Percentiles rank a stretch among this genome's conserved stretches.
phyloP scores from a whole-genome alignment of 1,284 basidiomycete genomes.

The Phylloporus gajari region DNA sequence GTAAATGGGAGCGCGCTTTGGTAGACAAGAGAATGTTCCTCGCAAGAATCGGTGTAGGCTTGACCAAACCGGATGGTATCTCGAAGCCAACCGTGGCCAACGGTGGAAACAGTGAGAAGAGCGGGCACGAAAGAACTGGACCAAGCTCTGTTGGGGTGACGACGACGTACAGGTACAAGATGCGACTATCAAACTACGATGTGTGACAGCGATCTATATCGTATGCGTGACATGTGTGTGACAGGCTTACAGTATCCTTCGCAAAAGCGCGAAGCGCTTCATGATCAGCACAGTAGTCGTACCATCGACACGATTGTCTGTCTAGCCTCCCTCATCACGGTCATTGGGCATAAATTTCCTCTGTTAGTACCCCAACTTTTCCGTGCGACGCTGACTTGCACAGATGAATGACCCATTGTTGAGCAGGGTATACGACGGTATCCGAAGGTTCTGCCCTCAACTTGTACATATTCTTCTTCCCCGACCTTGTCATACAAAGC shows the following conservation, averaged over 20 bases:
- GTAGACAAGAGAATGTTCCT: slow-evolving; percentile 48
- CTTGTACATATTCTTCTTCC: slow-evolving; percentile 39
- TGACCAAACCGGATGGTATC: slow-evolving; percentile 47
- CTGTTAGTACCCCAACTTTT: slow-evolving; percentile 11
- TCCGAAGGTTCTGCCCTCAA: slow-evolving; percentile 35
- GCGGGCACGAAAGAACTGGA: too few species aligned
- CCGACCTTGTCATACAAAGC: slow-evolving; percentile 37
- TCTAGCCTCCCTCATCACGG: slow-evolving; percentile 41
- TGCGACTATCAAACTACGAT: too few species aligned
- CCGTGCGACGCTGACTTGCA: slow-evolving; percentile 24
- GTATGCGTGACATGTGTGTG: too few species aligned
- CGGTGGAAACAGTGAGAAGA: too few species aligned
- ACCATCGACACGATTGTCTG: slow-evolving; percentile 44
- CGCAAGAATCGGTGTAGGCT: slow-evolving; percentile 43
- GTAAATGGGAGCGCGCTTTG: slow-evolving; percentile 46
- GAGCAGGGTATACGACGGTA: slow-evolving; percentile 37
- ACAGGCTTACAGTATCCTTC: slow-evolving; percentile 28
- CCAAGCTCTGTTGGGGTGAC: too few species aligned
- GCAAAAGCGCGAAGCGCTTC: slow-evolving; percentile 27
- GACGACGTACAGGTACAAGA: too few species aligned
- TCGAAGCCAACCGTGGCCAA: too few species aligned
- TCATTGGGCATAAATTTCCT: slow-evolving; percentile 38
- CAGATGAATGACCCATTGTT: slow-evolving; percentile 43
- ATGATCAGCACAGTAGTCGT: slow-evolving; percentile 26
- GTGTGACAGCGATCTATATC: too few species aligned